These are phyloP conservation scores for Xylariaceae sp. DNA, from an alignment of 2,329 filamentous ascomycete species.

Conservation along the genomic window DNA sequence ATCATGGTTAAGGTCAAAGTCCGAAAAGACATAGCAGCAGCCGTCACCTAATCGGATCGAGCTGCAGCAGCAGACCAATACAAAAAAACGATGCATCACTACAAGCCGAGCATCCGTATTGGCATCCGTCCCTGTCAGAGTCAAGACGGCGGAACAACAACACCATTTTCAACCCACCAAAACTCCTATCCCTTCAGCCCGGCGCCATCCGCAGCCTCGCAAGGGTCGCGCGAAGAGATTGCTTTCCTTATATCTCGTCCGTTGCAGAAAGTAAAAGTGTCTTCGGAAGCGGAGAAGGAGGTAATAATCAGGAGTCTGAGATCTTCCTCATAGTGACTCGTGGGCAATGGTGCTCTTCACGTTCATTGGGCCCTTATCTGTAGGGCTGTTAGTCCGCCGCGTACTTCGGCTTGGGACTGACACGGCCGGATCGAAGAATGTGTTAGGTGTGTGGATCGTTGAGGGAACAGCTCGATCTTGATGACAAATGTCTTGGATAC, in stretches of 20 bases:
- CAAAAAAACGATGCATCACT: background rate
- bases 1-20: constrained; percentile 12
- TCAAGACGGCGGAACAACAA: constrained; percentile 7
- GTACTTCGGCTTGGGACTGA: constrained; percentile 35
- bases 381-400: constrained; percentile 44
- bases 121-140: no score
- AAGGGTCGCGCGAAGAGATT: constrained; percentile 77
- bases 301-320: constrained; percentile 29
- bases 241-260: constrained; percentile 71
- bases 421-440: constrained; percentile 15
- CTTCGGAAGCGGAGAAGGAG: constrained; percentile 29
- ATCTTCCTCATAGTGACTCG: constrained; percentile 50
- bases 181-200: constrained; percentile 62
- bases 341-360: constrained; percentile 57
- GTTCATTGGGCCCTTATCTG: constrained; percentile 45
- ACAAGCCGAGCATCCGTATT: no score
- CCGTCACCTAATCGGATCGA: background rate
- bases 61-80: background rate
- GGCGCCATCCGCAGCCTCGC: constrained; percentile 59
- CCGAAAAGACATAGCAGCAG: background rate
- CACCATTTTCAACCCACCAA: constrained; percentile 33
- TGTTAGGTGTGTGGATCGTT: constrained; percentile 29
- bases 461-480: no score
- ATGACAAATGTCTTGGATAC: background rate
- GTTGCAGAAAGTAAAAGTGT: constrained; percentile 55